These are phyloP conservation scores for Pseudomonodictys pantanalensis DNA, from an alignment of 495 filamentous ascomycete genomes.

Conservation along the genomic window DNA sequence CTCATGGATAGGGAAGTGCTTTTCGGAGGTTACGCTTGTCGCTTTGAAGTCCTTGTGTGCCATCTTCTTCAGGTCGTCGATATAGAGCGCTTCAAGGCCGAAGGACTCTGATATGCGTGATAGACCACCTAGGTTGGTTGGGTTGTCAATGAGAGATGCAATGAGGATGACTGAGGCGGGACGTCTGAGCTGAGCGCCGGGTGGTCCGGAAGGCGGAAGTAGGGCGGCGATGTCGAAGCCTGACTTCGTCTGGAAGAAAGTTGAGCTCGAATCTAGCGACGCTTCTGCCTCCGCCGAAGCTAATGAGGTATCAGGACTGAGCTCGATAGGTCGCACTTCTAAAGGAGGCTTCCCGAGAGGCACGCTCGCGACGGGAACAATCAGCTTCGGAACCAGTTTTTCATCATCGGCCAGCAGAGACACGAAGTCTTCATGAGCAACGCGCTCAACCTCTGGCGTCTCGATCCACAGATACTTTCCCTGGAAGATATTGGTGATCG, in stretches of 20 bases:
- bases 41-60: conserved; percentile 44
- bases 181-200: background rate
- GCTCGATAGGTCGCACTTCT: background rate
- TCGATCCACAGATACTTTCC: conserved; percentile 39
- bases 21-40: conserved; percentile 45
- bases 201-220: background rate
- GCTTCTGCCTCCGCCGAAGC: background rate
- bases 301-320: background rate
- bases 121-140: conserved; percentile 50
- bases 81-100: conserved; percentile 41
- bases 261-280: background rate
- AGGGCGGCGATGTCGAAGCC: conserved; percentile 23
- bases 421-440: conserved; percentile 21
- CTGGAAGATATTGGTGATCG: conserved; percentile 38
- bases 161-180: conserved; percentile 42
- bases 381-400: background rate
- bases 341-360: conserved; percentile 2
- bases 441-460: conserved; percentile 27
- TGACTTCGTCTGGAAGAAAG: conserved; percentile 34
- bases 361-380: background rate
- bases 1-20: conserved; percentile 46
- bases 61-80: conserved; percentile 35
- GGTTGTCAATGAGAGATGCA: conserved; percentile 50
- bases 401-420: conserved; percentile 16
- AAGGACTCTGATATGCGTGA: conserved; percentile 50